These are phyloP conservation scores for Colletotrichum somersetense DNA, from an alignment of 2,329 filamentous ascomycete genomes.

Conservation along the genomic window DNA sequence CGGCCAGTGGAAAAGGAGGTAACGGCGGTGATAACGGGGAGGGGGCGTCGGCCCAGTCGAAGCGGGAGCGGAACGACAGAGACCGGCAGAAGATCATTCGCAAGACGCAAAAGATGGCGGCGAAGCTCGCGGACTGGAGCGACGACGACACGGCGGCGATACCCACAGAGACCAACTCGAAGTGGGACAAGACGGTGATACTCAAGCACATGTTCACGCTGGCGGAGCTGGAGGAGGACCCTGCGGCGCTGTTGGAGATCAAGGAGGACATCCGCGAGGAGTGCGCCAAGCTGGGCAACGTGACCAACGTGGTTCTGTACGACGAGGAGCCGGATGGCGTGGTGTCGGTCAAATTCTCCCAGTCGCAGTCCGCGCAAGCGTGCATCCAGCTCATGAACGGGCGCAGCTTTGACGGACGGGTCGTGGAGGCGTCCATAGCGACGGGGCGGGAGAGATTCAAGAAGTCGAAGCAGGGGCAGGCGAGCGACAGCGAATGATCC, in stretches of 20 bases:
- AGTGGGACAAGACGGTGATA: conserved; percentile 85
- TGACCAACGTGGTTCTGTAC: conserved; percentile 92
- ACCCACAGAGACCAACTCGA: conserved; percentile 57
- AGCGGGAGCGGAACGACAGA: conserved; percentile 61
- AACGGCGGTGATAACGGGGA: conserved; percentile 45
- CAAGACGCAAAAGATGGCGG: conserved; percentile 91
- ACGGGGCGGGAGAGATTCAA: conserved; percentile 80
- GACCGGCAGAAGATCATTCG: conserved; percentile 92
- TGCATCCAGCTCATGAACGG: conserved; percentile 85
- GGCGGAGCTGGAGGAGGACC: conserved; percentile 86
- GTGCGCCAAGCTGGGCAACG: conserved; percentile 85
- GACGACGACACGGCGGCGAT: conserved; percentile 80
- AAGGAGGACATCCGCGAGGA: conserved; percentile 95
- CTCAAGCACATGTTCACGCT: conserved; percentile 95
- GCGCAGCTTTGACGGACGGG: conserved; percentile 79
- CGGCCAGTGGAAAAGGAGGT: conserved; percentile 41
- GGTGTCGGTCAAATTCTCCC: conserved; percentile 84
- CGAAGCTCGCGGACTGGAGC: conserved; percentile 94
- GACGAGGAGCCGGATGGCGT: conserved; percentile 89
- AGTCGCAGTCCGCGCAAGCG: conserved; percentile 75
- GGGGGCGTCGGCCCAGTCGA: conserved; percentile 52
- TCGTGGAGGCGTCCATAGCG: conserved; percentile 78
- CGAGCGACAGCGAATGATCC: conserved; percentile 56
- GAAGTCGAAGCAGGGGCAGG: conserved; percentile 72
- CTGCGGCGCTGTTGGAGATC: conserved; percentile 86